These are phyloP conservation scores for Esteya vermicola DNA, from an alignment of 2,329 filamentous ascomycete genomes.

Conservation along the genomic window DNA sequence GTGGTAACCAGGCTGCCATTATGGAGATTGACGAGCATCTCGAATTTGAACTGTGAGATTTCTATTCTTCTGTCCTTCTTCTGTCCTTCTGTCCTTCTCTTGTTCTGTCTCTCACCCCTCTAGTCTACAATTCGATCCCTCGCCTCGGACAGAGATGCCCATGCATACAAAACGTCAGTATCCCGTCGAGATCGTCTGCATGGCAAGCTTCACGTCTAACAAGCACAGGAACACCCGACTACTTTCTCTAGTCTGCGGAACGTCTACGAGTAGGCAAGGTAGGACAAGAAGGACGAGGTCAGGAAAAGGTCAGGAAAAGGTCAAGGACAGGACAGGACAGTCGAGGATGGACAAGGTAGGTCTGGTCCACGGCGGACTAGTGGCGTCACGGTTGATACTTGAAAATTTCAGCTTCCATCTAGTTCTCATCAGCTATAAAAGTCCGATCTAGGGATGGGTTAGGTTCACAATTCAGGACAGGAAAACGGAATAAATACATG, in stretches of 20 bases:
- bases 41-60: not conserved
- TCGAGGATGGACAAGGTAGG: too few relatives aligned
- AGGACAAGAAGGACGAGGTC: not conserved
- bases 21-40: not conserved
- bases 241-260: constrained; percentile 1
- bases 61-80: not conserved
- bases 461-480: too few relatives aligned
- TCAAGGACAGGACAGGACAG: too few relatives aligned
- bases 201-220: too few relatives aligned
- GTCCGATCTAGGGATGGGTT: too few relatives aligned
- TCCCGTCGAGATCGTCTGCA: not conserved
- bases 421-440: too few relatives aligned
- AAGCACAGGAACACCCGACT: not conserved
- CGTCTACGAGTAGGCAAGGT: too few relatives aligned
- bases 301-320: not conserved
- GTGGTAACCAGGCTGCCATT: constrained; percentile 1
- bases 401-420: too few relatives aligned
- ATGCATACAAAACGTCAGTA: not conserved
- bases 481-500: too few relatives aligned
- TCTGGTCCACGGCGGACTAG: too few relatives aligned
- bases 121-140: not conserved
- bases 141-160: not conserved
- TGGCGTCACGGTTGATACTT: too few relatives aligned
- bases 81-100: too few relatives aligned
- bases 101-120: not conserved